Conservation (phyloP, 179 eudicot genomes). For the Spergularia azorica region DNA sequence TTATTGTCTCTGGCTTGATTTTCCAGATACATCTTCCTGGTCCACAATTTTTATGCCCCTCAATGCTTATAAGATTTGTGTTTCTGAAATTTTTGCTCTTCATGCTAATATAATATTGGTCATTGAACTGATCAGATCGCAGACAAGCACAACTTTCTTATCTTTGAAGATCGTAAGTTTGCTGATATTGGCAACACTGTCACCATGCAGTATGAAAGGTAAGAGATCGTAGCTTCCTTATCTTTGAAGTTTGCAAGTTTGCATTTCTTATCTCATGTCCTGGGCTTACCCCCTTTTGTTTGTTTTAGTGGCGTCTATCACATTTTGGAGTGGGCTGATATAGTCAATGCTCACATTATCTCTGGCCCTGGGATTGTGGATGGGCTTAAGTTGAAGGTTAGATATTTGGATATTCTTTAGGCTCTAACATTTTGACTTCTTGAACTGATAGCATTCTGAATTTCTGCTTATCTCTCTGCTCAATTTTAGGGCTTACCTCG, state of each 20-base stretch:
- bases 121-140: constrained; percentile 63
- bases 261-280: not conserved
- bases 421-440: too few species aligned
- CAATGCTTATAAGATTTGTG: not conserved
- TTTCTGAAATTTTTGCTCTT: not conserved
- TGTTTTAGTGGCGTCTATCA: constrained; percentile 70
- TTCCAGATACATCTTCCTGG: not conserved
- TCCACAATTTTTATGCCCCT: not conserved
- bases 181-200: constrained; percentile 98
- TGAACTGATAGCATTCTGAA: not conserved
- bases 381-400: constrained; percentile 87
- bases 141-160: constrained; percentile 88
- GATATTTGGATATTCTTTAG: not conserved
- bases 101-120: constrained; percentile 9
- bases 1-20: not conserved
- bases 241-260: not conserved
- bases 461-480: not conserved
- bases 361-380: constrained; percentile 98
- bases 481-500: constrained; percentile 65
- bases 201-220: constrained; percentile 97
- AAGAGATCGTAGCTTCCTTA: constrained; percentile 15
- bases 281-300: not conserved
- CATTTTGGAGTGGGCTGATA: constrained; percentile 89
- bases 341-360: constrained; percentile 60
- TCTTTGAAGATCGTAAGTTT: constrained; percentile 94